Evolutionary conservation across 1,284 basidiomycete genomes (phyloP).

Genomic region (Boletus smithii): DNA sequence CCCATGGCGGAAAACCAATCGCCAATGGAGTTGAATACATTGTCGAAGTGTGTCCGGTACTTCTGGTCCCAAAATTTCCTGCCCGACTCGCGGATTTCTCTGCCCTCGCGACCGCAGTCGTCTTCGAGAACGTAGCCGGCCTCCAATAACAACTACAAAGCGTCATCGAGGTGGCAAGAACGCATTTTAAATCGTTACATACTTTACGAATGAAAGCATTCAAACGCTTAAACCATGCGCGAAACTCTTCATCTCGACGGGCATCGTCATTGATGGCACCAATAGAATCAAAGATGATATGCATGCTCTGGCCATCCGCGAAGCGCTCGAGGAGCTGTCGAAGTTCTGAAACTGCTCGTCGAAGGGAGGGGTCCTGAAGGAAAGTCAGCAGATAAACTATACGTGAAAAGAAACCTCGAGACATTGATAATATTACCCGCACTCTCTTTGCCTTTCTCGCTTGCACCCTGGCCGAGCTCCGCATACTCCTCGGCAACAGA

Average conservation of each 20-base stretch:
- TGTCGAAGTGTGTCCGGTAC: constrained; percentile 83
- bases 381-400: constrained; percentile 3
- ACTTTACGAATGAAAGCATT: constrained; percentile 68
- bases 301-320: constrained; percentile 71
- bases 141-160: constrained; percentile 67
- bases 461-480: constrained; percentile 54
- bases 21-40: constrained; percentile 67
- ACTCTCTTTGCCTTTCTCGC: constrained; percentile 41
- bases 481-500: constrained; percentile 74
- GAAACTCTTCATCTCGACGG: constrained; percentile 72
- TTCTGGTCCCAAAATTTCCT: constrained; percentile 80
- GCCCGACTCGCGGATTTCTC: constrained; percentile 64
- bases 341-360: constrained; percentile 62
- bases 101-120: constrained; percentile 62
- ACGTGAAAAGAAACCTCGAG: not conserved
- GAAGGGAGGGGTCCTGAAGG: constrained; percentile 52
- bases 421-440: constrained; percentile 30
- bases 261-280: constrained; percentile 76
- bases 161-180: not conserved
- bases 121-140: constrained; percentile 88
- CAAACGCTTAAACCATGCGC: constrained; percentile 72
- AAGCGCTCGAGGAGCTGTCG: constrained; percentile 88
- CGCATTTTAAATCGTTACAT: constrained; percentile 12
- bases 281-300: constrained; percentile 70
- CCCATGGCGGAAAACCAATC: constrained; percentile 82